These are phyloP conservation scores for Elsinoe australis DNA, from an alignment of 2,329 filamentous ascomycete genomes.

Conservation along the genomic window DNA sequence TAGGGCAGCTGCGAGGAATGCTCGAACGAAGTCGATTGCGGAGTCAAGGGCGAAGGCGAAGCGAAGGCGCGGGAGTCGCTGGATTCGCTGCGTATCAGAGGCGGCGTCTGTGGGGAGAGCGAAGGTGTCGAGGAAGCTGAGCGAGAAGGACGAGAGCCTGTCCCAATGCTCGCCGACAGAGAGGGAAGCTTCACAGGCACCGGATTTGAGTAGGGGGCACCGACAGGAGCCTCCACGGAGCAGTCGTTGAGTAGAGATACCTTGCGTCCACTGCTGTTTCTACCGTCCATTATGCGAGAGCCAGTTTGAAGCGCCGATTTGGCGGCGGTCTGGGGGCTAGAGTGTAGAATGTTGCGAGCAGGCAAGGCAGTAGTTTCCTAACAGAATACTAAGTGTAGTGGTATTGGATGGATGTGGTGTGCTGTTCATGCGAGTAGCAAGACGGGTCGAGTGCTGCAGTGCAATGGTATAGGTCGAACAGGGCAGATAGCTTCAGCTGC, in stretches of 20 bases:
- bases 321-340: too few relatives aligned
- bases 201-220: conserved; percentile 22
- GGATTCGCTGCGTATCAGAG: conserved; percentile 40
- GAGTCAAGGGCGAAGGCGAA: conserved; percentile 42
- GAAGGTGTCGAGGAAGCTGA: conserved; percentile 40
- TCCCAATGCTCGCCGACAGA: conserved; percentile 22
- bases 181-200: conserved; percentile 26
- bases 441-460: too few relatives aligned
- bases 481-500: too few relatives aligned
- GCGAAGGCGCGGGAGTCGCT: conserved; percentile 38
- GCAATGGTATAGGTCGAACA: too few relatives aligned
- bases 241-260: conserved; percentile 46
- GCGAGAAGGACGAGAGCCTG: conserved; percentile 34
- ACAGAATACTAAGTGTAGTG: background rate
- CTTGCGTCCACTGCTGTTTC: conserved; percentile 43
- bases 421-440: too few relatives aligned
- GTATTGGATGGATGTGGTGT: background rate
- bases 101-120: conserved; percentile 41
- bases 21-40: conserved; percentile 32
- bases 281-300: conserved; percentile 43
- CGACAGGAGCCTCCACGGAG: conserved; percentile 20
- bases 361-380: too few relatives aligned
- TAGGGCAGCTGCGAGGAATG: conserved; percentile 19
- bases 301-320: conserved; percentile 23
- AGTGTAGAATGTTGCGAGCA: too few relatives aligned